A percentile compares a stretch with the other conserved stretches of the same genome.
Evolutionary conservation across 192 early-diverging fungal genomes (phyloP).

Genomic region (Umbelopsis ramanniana): DNA sequence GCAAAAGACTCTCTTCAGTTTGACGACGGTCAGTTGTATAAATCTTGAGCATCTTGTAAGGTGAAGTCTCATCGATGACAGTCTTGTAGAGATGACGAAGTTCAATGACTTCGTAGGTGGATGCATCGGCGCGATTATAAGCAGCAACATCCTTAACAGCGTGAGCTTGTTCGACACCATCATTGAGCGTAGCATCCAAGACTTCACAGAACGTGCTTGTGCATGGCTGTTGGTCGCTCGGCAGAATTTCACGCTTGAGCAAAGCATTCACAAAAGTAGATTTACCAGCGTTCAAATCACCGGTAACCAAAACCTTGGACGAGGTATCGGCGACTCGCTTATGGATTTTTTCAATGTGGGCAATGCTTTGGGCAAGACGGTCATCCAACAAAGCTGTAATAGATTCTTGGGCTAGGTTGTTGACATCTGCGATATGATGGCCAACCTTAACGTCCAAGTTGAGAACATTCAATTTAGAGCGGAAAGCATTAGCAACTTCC

Average conservation of each 20-base stretch:
- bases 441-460: slow-evolving; percentile 72
- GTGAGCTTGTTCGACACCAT: slow-evolving; percentile 90
- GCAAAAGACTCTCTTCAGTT: slow-evolving; percentile 74
- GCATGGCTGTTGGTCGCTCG: slow-evolving; percentile 97
- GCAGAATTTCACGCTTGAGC: slow-evolving; percentile 86
- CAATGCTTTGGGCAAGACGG: slow-evolving; percentile 65
- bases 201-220: slow-evolving; percentile 97
- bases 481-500: slow-evolving; percentile 25
- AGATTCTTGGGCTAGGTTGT: slow-evolving; percentile 67
- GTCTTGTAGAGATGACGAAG: slow-evolving; percentile 79
- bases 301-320: slow-evolving; percentile 95
- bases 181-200: slow-evolving; percentile 89
- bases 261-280: slow-evolving; percentile 97
- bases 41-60: slow-evolving; percentile 91
- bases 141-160: slow-evolving; percentile 71
- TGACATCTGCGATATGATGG: slow-evolving; percentile 64
- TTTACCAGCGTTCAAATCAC: slow-evolving; percentile 98
- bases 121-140: slow-evolving; percentile 74
- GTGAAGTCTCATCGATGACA: slow-evolving; percentile 83
- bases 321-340: slow-evolving; percentile 87
- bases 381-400: slow-evolving; percentile 76
- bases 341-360: slow-evolving; percentile 83
- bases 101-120: slow-evolving; percentile 72
- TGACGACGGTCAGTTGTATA: slow-evolving; percentile 78
- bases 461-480: slow-evolving; percentile 61